Conservation (phyloP, 2,329 filamentous ascomycete genomes). For the Pseudocercospora vitis region DNA sequence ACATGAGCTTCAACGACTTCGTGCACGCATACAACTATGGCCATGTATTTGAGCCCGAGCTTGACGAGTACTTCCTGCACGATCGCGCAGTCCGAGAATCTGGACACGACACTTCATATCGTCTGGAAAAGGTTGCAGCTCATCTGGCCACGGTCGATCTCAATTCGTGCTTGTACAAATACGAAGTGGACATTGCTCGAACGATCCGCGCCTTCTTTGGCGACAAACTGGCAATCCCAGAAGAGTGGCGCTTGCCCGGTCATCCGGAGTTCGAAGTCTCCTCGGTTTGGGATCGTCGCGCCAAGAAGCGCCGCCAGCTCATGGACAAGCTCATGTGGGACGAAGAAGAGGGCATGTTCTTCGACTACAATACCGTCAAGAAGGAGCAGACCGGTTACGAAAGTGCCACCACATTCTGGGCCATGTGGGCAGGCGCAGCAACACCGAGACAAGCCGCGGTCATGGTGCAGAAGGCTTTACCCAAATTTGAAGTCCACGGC, state of each 20-base stretch:
- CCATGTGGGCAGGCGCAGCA: conserved; percentile 90
- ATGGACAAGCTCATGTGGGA: conserved; percentile 97
- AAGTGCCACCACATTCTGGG: conserved; percentile 92
- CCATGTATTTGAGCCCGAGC: conserved; percentile 74
- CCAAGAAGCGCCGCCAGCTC: conserved; percentile 75
- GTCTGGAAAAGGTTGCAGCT: conserved; percentile 82
- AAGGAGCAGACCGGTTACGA: conserved; percentile 82
- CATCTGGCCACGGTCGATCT: conserved; percentile 91
- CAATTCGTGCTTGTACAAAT: conserved; percentile 94
- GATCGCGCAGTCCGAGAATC: conserved; percentile 95
- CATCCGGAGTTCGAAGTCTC: conserved; percentile 73
- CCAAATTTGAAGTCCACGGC: conserved; percentile 82
- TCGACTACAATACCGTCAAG: conserved; percentile 89
- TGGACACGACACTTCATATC: conserved; percentile 94
- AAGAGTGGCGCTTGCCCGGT: conserved; percentile 72
- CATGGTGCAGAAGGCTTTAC: conserved; percentile 78
- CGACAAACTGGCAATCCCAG: conserved; percentile 78
- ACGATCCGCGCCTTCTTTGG: conserved; percentile 81
- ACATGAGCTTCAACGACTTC: conserved; percentile 79
- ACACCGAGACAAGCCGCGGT: conserved; percentile 81
- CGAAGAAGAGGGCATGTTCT: conserved; percentile 89
- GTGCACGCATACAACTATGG: conserved; percentile 83
- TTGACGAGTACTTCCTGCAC: conserved; percentile 94
- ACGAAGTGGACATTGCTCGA: conserved; percentile 88
- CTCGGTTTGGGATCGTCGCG: conserved; percentile 84